Evolutionary conservation across 2,329 filamentous ascomycete genomes (phyloP), one percentile per base, ranked within the genome.

Genomic region (Tolypocladium tundrense): DNA sequence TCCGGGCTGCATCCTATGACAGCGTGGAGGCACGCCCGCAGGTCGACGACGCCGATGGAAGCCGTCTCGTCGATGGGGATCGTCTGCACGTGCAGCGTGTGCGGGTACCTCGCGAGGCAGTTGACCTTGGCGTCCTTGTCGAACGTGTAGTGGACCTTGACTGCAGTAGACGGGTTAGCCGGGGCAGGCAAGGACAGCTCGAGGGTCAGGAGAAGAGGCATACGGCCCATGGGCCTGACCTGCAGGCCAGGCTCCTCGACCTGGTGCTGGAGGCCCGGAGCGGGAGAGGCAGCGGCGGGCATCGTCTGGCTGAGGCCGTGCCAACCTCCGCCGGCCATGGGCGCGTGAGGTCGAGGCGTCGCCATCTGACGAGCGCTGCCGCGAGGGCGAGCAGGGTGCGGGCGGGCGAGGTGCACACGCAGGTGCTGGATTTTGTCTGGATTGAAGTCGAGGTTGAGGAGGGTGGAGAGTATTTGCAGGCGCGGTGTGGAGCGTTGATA

Each of bases 61-160:
- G 80, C 90, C 60, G 79, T 81, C 59, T 95, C 90, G 69, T 97
- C 90, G 60, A 97, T 76, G 31, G 85, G 81, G 16, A 95, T 83
- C 2, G 91, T 90, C 66, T 91, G 90, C 42, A 97, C 85, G 56
- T 88, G 82, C 59, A 96, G 79, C 19, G 88, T 81, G 59, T 93
- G 87, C 21, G 90, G 88, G 78, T 90, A 88, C 67, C 93, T 84
- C 60, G 93, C 92, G 54, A 99, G 81, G 73, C 91, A 97, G 69
- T 93, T 92, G 62, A 91, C 87, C 73, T 91, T 91, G 75, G 85
- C 88, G 64, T 93, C 87, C 69, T 87, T 86, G 72, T 97, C 92
- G 75, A 97, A 97, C 39, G 91, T 96, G 75, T 97, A 99, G 60
- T 96, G 86, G 54, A 97, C 88, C 80, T 97, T 97, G 73, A 97